Evolutionary conservation across 2,329 filamentous ascomycete genomes (phyloP).

Genomic region (Sclerotiophoma versabilis): DNA sequence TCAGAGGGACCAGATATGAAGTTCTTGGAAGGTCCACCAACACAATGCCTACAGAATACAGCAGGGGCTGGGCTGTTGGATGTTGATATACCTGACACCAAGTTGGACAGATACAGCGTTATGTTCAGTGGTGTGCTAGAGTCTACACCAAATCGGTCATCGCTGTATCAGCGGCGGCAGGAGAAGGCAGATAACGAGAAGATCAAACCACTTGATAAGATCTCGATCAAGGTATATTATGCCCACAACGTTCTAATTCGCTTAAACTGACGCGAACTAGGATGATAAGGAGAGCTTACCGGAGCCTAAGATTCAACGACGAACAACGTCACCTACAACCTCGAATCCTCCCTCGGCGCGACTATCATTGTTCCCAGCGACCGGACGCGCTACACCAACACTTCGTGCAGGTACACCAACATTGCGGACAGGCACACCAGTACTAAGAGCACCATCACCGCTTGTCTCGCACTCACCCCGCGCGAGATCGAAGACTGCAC

Average conservation of each 20-base stretch:
- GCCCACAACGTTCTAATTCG: background rate
- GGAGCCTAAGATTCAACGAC: constrained; percentile 33
- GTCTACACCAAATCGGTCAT: constrained; percentile 33
- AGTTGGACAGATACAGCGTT: constrained; percentile 88
- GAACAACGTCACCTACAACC: constrained; percentile 44
- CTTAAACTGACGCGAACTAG: constrained; percentile 19
- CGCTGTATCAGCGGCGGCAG: constrained; percentile 46
- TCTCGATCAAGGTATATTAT: constrained; percentile 43
- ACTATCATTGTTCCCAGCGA: constrained; percentile 45
- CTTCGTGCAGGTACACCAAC: constrained; percentile 13
- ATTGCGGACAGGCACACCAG: constrained; percentile 16
- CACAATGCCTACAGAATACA: background rate
- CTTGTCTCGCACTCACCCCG: constrained; percentile 24
- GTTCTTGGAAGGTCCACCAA: background rate
- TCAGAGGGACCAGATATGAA: background rate
- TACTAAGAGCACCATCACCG: constrained; percentile 37
- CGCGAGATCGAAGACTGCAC: constrained; percentile 40
- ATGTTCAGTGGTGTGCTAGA: constrained; percentile 85
- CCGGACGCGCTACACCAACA: constrained; percentile 20
- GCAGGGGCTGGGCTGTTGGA: constrained; percentile 59
- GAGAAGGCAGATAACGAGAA: constrained; percentile 45
- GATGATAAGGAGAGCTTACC: constrained; percentile 22
- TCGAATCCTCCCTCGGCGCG: constrained; percentile 37
- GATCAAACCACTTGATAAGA: constrained; percentile 42
- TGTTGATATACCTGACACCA: constrained; percentile 79